Percentiles rank a stretch among this genome's conserved stretches.
Conservation (phyloP, 768 basidiomycete species). For the Auriscalpium vulgare region DNA sequence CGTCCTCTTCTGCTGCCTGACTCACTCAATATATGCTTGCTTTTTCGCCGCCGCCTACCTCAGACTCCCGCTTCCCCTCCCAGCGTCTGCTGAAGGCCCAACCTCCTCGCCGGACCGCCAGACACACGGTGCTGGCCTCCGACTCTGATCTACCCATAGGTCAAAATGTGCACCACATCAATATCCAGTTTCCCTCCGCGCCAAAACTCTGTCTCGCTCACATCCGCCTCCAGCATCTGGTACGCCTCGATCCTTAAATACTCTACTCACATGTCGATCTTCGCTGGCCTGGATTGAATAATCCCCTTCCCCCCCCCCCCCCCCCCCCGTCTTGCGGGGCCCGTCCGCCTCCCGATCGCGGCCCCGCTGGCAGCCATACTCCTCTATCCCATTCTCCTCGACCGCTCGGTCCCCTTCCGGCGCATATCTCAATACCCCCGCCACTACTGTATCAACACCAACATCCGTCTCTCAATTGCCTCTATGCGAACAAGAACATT, state of each 20-base stretch:
- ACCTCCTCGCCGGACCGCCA: slow-evolving; percentile 32
- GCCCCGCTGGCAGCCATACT: slow-evolving; percentile 79
- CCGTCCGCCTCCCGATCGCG: slow-evolving; percentile 55
- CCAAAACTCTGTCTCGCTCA: background rate
- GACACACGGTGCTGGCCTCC: slow-evolving; percentile 34
- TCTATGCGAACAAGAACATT: slow-evolving; percentile 27
- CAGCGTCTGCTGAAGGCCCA: slow-evolving; percentile 15
- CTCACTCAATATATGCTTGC: background rate
- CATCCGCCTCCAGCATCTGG: slow-evolving; percentile 8
- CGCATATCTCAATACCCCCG: slow-evolving; percentile 20
- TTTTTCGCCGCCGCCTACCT: background rate
- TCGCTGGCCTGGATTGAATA: slow-evolving; percentile 12
- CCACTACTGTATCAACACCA: slow-evolving; percentile 17
- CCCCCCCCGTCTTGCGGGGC: slow-evolving; percentile 38
- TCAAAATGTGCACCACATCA: slow-evolving; percentile 32
- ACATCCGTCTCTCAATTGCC: slow-evolving; percentile 6
- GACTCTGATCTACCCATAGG: slow-evolving; percentile 14
- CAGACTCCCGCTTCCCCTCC: slow-evolving; percentile 12
- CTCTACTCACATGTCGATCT: background rate
- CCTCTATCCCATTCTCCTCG: slow-evolving; percentile 26
- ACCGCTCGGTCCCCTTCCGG: slow-evolving; percentile 30
- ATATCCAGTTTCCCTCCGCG: background rate
- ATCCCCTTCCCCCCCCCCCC: no score
- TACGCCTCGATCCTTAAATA: background rate
- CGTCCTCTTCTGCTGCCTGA: background rate